phyloP scores from a whole-genome alignment of 2,329 filamentous ascomycete genomes.

The Bipolaris gigantea region DNA sequence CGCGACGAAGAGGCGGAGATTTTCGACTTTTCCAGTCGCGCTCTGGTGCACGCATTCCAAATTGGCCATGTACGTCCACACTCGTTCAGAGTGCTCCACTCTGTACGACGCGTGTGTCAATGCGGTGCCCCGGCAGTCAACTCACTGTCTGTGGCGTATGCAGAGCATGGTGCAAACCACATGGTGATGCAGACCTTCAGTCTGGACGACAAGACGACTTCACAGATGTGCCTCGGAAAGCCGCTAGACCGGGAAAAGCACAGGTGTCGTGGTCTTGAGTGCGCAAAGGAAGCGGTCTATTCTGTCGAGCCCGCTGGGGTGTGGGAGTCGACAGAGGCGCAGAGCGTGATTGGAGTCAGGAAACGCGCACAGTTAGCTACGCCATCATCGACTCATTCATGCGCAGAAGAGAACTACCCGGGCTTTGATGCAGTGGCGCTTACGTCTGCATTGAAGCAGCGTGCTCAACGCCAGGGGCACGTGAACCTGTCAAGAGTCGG shows the following conservation, averaged over 20 bases:
- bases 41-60: conserved; percentile 63
- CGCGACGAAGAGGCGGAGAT: conserved; percentile 60
- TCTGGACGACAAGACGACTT: conserved; percentile 55
- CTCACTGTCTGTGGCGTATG: conserved; percentile 67
- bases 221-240: conserved; percentile 60
- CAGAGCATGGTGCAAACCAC: conserved; percentile 60
- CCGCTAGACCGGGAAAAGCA: conserved; percentile 35
- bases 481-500: conserved; percentile 10
- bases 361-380: conserved; percentile 44
- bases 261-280: conserved; percentile 41
- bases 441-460: conserved; percentile 34
- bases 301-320: conserved; percentile 63
- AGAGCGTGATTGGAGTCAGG: conserved; percentile 66
- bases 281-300: conserved; percentile 55
- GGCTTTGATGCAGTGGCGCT: conserved; percentile 16
- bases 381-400: conserved; percentile 34
- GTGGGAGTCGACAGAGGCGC: conserved; percentile 65
- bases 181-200: conserved; percentile 67
- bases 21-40: conserved; percentile 61
- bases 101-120: conserved; percentile 53
- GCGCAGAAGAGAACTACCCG: conserved; percentile 24
- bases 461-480: conserved; percentile 23
- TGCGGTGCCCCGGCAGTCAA: conserved; percentile 61
- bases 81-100: conserved; percentile 64
- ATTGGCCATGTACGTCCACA: conserved; percentile 62